phyloP scores from a whole-genome alignment of 495 filamentous ascomycete species.

The Podospora pseudocomata region DNA sequence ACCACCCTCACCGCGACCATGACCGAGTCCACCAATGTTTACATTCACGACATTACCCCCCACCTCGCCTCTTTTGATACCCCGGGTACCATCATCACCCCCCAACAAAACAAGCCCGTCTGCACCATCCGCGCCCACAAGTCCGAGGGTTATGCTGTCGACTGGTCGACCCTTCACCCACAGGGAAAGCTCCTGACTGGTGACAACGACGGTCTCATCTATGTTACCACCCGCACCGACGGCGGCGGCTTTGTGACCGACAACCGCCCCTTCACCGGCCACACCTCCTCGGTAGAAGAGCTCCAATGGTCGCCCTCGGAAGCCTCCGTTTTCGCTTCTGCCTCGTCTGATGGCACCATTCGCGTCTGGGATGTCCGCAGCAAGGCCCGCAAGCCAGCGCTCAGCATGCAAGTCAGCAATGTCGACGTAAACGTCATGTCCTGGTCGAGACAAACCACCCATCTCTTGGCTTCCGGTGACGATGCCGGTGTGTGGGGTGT shows the following conservation, averaged over 20 bases:
- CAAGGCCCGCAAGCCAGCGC: slow-evolving; percentile 76
- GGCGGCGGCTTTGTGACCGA: slow-evolving; percentile 86
- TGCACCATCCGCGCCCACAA: slow-evolving; percentile 87
- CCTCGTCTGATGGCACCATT: slow-evolving; percentile 87
- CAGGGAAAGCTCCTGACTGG: slow-evolving; percentile 84
- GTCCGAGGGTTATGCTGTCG: slow-evolving; percentile 87
- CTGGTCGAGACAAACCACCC: slow-evolving; percentile 81
- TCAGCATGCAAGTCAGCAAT: slow-evolving; percentile 78
- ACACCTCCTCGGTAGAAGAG: slow-evolving; percentile 84
- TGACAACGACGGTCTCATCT: slow-evolving; percentile 87
- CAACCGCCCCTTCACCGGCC: slow-evolving; percentile 72
- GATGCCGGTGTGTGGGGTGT: slow-evolving; percentile 94
- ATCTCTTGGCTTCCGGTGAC: slow-evolving; percentile 87
- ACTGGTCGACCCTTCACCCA: slow-evolving; percentile 78
- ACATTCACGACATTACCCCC: slow-evolving; percentile 89
- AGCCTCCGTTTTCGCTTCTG: slow-evolving; percentile 86
- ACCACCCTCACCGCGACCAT: slow-evolving; percentile 85
- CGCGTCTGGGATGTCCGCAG: slow-evolving; percentile 93
- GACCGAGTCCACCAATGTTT: slow-evolving; percentile 80
- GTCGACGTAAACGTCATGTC: slow-evolving; percentile 94
- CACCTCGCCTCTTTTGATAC: slow-evolving; percentile 84
- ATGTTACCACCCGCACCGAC: slow-evolving; percentile 76
- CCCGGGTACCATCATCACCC: slow-evolving; percentile 73
- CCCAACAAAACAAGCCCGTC: slow-evolving; percentile 79
- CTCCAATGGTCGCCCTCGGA: slow-evolving; percentile 94